Base-by-base conservation (phyloP, 148 eudicot genomes). In the Heliosperma pusillum region DNA sequence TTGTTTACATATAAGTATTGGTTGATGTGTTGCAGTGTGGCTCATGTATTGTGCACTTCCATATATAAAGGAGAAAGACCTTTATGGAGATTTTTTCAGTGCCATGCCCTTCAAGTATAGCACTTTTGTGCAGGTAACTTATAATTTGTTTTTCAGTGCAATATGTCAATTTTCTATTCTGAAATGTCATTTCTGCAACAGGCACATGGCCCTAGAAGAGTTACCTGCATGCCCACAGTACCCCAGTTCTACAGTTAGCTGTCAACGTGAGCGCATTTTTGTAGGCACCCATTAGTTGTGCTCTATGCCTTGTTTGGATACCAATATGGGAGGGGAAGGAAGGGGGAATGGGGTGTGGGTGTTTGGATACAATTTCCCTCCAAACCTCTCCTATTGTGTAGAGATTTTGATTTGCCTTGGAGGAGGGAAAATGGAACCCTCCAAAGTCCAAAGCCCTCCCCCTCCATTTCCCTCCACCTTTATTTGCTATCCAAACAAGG, bases 11-110 rank as follows among this genome's bases (percentile, higher is more conserved):
- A 11, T 61, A 4, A 59, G 68, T 25, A 29, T 56, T 62, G 36
- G 42, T 77, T 75, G 10, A 57, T 17, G 69, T 71, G 59, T 78
- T 70, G 85, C 88, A 94, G 97, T 91, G 93, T 88, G 90, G 93
- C 83, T 94, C 78, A 91, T 94, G 97, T 94, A 94, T 79, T 83
- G 86, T 72, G 91, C 96, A 42, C 98, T 94, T 74, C 88, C 93
- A 2, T 80, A 81, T 55, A 85, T 91, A 78, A 90, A 84, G 81
- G 72, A 85, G 77, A 87, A 84, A 74, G 82, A 86, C 69, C 89
- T 94, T 7, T 84, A 91, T 76, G 80, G 82, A 60, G 86, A 89
- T 76, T 73, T 68, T 50, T 88, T 90, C 77, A 77, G 84, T 63
- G 71, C 65, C 63, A 80, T 91, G 45, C 97, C 91, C 65, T 86